Conservation (phyloP, 1,139 yeast species). For the Wickerhamomyces sp. region DNA sequence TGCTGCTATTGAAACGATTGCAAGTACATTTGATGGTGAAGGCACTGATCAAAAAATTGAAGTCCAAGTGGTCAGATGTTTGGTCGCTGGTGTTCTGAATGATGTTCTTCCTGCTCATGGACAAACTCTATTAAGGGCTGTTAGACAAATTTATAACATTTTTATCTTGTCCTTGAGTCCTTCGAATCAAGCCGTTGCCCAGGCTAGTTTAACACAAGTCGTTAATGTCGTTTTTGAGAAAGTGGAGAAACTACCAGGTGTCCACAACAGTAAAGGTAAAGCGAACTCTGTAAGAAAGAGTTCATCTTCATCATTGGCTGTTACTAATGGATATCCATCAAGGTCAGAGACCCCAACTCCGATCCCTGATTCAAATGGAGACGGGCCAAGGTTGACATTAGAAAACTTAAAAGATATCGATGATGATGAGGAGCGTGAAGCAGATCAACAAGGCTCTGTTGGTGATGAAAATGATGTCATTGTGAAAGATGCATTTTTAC, state of each 20-base stretch:
- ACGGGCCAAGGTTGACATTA: slow-evolving; percentile 44
- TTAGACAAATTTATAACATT: slow-evolving; percentile 88
- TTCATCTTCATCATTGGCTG: slow-evolving; percentile 5
- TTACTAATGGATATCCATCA: slow-evolving; percentile 3
- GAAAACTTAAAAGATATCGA: slow-evolving; percentile 50
- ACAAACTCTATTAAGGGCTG: slow-evolving; percentile 79
- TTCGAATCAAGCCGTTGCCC: slow-evolving; percentile 89
- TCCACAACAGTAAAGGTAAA: slow-evolving; percentile 9
- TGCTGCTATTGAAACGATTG: slow-evolving; percentile 78
- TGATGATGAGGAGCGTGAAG: slow-evolving; percentile 52
- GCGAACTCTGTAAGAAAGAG: slow-evolving; percentile 7
- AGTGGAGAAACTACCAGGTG: slow-evolving; percentile 35
- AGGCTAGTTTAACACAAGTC: slow-evolving; percentile 89
- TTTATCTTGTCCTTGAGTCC: slow-evolving; percentile 80
- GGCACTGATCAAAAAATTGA: slow-evolving; percentile 87
- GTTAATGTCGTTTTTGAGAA: slow-evolving; percentile 81
- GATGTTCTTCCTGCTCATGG: slow-evolving; percentile 88
- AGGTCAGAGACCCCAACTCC: slow-evolving; percentile 5
- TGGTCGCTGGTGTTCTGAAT: slow-evolving; percentile 79
- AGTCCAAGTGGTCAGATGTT: slow-evolving; percentile 85
- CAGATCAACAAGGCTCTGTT: slow-evolving; percentile 36
- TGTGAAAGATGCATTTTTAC: slow-evolving; percentile 86
- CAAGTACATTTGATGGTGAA: slow-evolving; percentile 86
- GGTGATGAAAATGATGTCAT: slow-evolving; percentile 61
- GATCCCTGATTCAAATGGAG: slow-evolving; percentile 2